Evolutionary conservation across 371 early-diverging fungal species (phyloP).

Genomic region (Mucor indicus): DNA sequence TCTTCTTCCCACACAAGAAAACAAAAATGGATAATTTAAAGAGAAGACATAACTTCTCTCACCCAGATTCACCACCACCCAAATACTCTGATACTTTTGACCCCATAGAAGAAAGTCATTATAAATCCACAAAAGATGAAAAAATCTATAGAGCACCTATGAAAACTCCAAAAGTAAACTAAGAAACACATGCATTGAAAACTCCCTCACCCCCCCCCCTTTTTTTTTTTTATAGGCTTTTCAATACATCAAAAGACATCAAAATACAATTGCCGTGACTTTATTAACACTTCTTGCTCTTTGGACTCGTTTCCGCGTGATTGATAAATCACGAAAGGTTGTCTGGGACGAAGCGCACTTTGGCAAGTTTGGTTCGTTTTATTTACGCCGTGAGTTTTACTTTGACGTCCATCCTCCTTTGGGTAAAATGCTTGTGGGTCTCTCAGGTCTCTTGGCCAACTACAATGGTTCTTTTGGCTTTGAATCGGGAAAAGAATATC

Average conservation of each 20-base stretch:
- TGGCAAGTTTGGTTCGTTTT: conserved; percentile 94
- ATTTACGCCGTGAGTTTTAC: conserved; percentile 90
- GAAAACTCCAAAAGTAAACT: neutral
- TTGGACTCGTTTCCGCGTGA: conserved; percentile 74
- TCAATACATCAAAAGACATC: conserved; percentile 3
- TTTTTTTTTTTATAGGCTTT: conserved; percentile 1
- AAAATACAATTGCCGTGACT: neutral
- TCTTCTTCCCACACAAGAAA: neutral
- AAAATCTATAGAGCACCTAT: conserved; percentile 2
- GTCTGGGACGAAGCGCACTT: conserved; percentile 91
- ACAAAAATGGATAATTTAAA: conserved; percentile 18
- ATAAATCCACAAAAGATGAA: neutral
- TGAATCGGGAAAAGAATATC: conserved; percentile 84
- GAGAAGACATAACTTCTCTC: conserved; percentile 13
- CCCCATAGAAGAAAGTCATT: conserved; percentile 6
- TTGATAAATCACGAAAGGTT: conserved; percentile 70
- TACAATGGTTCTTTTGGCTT: conserved; percentile 93
- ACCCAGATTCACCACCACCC: conserved; percentile 18
- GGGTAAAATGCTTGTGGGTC: conserved; percentile 97
- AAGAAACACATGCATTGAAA: too few species aligned
- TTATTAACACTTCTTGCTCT: conserved; percentile 51
- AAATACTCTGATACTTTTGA: conserved; percentile 19
- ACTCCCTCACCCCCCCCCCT: too few species aligned
- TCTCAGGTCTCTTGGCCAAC: conserved; percentile 86
- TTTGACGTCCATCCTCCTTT: conserved; percentile 99